A percentile compares a stretch with the other conserved stretches of the same genome.
phyloP scores from a whole-genome alignment of 2,329 filamentous ascomycete species.

The Trichophyton mentagrophytes region DNA sequence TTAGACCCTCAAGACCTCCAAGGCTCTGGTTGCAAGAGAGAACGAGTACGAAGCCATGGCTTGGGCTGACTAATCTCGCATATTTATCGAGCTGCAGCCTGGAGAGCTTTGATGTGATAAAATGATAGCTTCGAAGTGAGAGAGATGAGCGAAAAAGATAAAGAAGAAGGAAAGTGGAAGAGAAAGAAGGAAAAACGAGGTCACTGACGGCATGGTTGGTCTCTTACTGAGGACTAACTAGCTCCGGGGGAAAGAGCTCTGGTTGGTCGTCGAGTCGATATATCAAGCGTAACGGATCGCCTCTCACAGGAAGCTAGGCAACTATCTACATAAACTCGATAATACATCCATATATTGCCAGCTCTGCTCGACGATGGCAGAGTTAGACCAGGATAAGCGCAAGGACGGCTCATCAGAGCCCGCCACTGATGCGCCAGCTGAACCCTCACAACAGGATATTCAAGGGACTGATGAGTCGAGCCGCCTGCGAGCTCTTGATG shows the following conservation, averaged over 20 bases:
- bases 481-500: conserved; percentile 50
- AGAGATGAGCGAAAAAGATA: not conserved
- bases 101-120: not conserved
- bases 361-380: not conserved
- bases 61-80: not conserved
- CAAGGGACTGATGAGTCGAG: conserved; percentile 41
- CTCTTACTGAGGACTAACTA: not conserved
- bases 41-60: not conserved
- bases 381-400: not conserved
- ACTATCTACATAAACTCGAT: not conserved
- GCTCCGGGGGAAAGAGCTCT: not conserved
- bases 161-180: not conserved
- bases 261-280: not conserved
- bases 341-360: not conserved
- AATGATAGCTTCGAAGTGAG: not conserved
- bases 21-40: not conserved
- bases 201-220: not conserved
- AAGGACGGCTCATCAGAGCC: not conserved
- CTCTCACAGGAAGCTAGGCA: not conserved
- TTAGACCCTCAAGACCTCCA: not conserved
- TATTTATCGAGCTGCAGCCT: not conserved
- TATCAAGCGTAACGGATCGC: not conserved
- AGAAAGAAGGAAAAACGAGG: not conserved
- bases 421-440: not conserved
- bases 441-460: not conserved